Base-by-base conservation (phyloP, 2,329 filamentous ascomycete species). In the Fusarium sp. region DNA sequence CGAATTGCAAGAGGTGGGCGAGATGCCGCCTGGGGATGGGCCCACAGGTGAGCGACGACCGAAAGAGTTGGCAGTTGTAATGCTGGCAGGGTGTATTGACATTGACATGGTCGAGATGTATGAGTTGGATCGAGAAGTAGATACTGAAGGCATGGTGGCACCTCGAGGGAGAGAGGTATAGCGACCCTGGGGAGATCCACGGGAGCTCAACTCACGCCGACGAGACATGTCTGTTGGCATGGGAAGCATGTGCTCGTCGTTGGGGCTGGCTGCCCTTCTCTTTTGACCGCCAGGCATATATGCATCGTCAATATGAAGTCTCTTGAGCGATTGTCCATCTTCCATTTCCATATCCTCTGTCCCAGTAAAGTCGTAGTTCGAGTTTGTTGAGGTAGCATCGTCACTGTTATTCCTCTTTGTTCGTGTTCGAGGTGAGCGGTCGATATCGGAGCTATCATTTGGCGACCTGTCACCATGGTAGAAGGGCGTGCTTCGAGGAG, bases 211-310 rank as follows among this genome's bases (percentile, higher is more conserved):
- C 10, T 87, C 85, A 15, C 85, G 83, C 52, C 85, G 84, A 58
- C 85, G 82, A 41, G 83, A 70, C 58, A 82, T 71, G 35, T 86
- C 85, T 46, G 78, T 79, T 28, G 82, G 80, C 29, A 79, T 77
- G 4, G 78, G 62, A 29, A 82, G 75, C 18, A 80, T 72, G 9
- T 80, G 75, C 28, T 87, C 85, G 13, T 85, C 85, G 5, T 80
- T 84, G 2, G 86, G 86, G 26, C 86, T 88, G 1, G 85, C 86
- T 3, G 86, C 86, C 38, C 86, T 81, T 46, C 87, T 83, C 77
- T 89, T 89, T 63, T 84, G 83, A 9, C 86, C 85, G 11, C 72
- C 72, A 6, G 77, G 74, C 4, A 81, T 76, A 41, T 84, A 76
- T 10, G 75, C 64, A 48, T 85, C 85, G 46, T 88, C 85, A 21